A percentile compares a stretch with the other conserved stretches of the same genome.
Conservation (phyloP, 2,329 filamentous ascomycete genomes). For the Apiospora hydei region DNA sequence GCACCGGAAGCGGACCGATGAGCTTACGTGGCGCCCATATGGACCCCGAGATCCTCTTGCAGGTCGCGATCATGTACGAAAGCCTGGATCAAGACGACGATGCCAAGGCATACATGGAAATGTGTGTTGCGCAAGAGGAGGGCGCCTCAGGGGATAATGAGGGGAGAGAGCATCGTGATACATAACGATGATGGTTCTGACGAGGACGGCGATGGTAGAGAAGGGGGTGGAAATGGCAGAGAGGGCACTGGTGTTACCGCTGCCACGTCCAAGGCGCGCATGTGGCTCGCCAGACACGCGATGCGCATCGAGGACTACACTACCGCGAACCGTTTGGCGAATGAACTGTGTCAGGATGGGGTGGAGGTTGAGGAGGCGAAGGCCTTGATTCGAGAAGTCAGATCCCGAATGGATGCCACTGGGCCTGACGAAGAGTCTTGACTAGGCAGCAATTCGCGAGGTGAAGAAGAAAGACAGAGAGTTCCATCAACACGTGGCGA, state of each 20-base stretch:
- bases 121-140: conserved; percentile 91
- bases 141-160: conserved; percentile 59
- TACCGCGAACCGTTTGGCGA: conserved; percentile 80
- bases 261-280: conserved; percentile 88
- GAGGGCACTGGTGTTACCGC: conserved; percentile 82
- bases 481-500: conserved; percentile 8
- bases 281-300: conserved; percentile 90
- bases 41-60: conserved; percentile 88
- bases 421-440: conserved; percentile 18
- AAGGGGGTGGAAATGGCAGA: conserved; percentile 16
- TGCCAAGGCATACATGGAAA: conserved; percentile 92
- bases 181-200: conserved; percentile 58
- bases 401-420: conserved; percentile 71
- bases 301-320: conserved; percentile 78
- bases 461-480: not conserved
- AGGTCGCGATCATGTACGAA: conserved; percentile 91
- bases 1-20: conserved; percentile 50
- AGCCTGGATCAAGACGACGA: conserved; percentile 78
- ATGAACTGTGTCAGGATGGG: conserved; percentile 93
- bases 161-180: conserved; percentile 60
- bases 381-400: conserved; percentile 85
- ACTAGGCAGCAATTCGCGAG: not conserved
- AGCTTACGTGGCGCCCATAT: conserved; percentile 66
- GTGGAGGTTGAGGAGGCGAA: conserved; percentile 98
- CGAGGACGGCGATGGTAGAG: conserved; percentile 46